Base-by-base conservation (phyloP, 129 eudicot genomes). In the Helichrysum umbraculigerum region DNA sequence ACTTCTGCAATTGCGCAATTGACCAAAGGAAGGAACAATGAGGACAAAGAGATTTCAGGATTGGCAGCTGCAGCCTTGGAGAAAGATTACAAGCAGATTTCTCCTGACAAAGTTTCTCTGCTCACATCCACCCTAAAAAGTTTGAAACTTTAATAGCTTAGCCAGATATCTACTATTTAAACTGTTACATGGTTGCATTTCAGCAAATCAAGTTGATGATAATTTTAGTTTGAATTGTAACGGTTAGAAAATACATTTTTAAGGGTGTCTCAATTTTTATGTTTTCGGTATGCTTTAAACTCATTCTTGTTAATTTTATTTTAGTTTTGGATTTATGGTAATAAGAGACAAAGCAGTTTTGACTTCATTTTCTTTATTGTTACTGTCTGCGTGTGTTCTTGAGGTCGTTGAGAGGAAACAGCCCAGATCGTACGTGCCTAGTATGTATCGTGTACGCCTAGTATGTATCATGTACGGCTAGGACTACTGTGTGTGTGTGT, bases 11-110 rank as follows among this genome's bases (percentile, higher is more conserved):
- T 91, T 5, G 86, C 79, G 16, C 99, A 89, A 71, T 76, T 91
- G 84, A 79, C 89, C 0, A 94, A 87, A 83, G 96, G 97, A 56
- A 90, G 90, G 81, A 94, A 89, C 90, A 91, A 85, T 70, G 98
- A 94, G 78, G 98, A 94, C 68, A 91, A 87, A 69, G 97, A 93
- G 41, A 85, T 78, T 59, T 77, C 86, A 5, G 86, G 82, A 76
- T 81, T 91, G 50, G 88, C 97, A 6, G 96, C 90, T 2, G 65
- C 70, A 21, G 96, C 88, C 28, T 83, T 94, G 83, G 93, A 87
- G 83, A 94, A 94, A 75, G 87, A 79, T 75, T 94, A 94, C 75
- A 91, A 91, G 88, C 75, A 78, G 41, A 84, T 62, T 80, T 85
- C 96, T 5, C 84, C 97, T 1, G 72, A 50, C 78, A 94, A 91